Evolutionary conservation across 1,284 basidiomycete genomes (phyloP), one percentile per base, ranked within the genome.

Genomic region (Marasmius tenuissimus): DNA sequence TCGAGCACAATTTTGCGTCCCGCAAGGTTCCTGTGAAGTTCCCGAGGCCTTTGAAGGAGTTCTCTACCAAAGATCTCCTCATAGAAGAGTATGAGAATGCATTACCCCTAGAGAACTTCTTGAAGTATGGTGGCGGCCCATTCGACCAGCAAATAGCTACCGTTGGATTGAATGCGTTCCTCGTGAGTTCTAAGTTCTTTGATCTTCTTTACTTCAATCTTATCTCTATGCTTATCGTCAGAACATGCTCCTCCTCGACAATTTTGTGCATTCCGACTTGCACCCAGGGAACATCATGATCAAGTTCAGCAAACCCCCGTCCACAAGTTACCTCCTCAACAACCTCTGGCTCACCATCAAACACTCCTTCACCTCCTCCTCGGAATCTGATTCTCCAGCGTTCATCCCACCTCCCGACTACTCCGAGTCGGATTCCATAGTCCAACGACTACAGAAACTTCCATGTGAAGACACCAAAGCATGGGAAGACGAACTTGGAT

Each of bases 171-270:
- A 96, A 99, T 73, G 95, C 96, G 0, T 99, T 99, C 77, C 74
- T 99, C 72, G 94, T 93, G 69, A 71, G 91, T 77, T 16, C 5
- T 57, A 20, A 35, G 39, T 50, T 59, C 33, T 61, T 59, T 33
- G 60, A 27, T 39, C 48, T 40, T 57, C 12, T 12, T 22, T 20
- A 63, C 27, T 50, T 61, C 63, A n/a, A 63, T 58, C 58, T 65
- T 68, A 18, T 50, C 3, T 57, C 27, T 27, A 49, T 14, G 18
- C 42, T 27, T 40, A 62, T 62, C 45, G 57, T 58, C 66, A 96
- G 93, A 95, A 98, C 77, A 99, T 99, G 97, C 86, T 99, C 22
- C 81, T 99, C 1, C 81, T 99, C 52, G 97, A 99, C 77, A 99
- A 99, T 75, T 99, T 98, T 76, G 96, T 97, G 1, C 97, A 99